Base-by-base conservation (phyloP, 441 rosid genomes). In the Melastoma candidum region DNA sequence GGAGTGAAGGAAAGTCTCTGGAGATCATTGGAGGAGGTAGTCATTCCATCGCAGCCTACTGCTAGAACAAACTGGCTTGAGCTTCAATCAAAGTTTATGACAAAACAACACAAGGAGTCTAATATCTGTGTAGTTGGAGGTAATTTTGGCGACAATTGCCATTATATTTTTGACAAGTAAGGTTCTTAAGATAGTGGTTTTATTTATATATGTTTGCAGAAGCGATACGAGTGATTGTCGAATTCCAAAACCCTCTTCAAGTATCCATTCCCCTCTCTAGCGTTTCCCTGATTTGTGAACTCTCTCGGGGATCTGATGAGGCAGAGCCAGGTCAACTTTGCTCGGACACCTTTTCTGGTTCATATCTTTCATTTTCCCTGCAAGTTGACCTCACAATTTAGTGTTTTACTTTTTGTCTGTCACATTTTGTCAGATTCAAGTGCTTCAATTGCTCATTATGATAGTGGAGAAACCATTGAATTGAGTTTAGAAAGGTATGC, bases 51-150 rank as follows among this genome's bases (percentile, higher is more conserved):
- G 47, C 66, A 77, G 58, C 67, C 87, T 66, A 71, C 75, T 68
- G 74, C 72, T 60, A 85, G 80, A 81, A 75, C 85, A 62, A 90
- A 90, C 72, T 94, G 99, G 99, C 78, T 94, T 83, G 99, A 94
- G 56, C 70, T 90, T 44, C 97, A 90, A 63, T 84, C 99, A 54
- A 83, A 77, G 74, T 75, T 83, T 67, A 63, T 85, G 36, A 77
- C 88, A 5, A 87, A 70, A 67, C 72, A 68, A 32, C 71, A 72
- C 63, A 77, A 68, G 76, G 90, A 85, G 67, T 75, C 95, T 63
- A 90, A 84, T 67, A 69, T 94, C 70, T 94, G 99, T 77, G 87
- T 90, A 64, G 86, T 86, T 70, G 99, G 99, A 85, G 99, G 99
- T 94, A 85, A 73, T 95, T 64, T 76, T 77, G 72, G 71, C 75